Conservation (phyloP, 1,139 yeast species). For the Kodamaea fungicola region DNA sequence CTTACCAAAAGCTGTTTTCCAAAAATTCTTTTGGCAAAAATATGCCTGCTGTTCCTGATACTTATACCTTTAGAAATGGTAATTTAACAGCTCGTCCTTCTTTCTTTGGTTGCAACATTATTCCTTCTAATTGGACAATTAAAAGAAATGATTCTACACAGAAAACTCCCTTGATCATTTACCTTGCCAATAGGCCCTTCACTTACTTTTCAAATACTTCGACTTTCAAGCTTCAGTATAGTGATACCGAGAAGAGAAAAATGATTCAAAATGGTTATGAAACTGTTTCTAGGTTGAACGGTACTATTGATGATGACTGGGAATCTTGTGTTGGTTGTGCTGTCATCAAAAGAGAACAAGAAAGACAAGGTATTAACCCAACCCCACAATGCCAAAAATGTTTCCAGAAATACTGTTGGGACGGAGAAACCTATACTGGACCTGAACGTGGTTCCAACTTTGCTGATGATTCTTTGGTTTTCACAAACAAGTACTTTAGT, state of each 20-base stretch:
- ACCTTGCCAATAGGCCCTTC: constrained; percentile 22
- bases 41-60: constrained; percentile 20
- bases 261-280: constrained; percentile 81
- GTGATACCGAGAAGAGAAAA: constrained; percentile 50
- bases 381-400: constrained; percentile 72
- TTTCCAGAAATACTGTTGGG: constrained; percentile 79
- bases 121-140: neutral
- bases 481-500: neutral
- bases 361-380: constrained; percentile 59
- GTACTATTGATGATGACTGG: constrained; percentile 72
- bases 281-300: constrained; percentile 65
- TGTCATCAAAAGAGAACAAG: constrained; percentile 75
- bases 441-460: constrained; percentile 15
- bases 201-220: constrained; percentile 17
- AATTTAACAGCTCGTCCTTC: constrained; percentile 20
- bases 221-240: constrained; percentile 17
- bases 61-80: constrained; percentile 13
- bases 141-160: constrained; percentile 14
- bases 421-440: constrained; percentile 38
- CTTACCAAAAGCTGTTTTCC: constrained; percentile 18
- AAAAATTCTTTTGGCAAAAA: constrained; percentile 26
- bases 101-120: constrained; percentile 21
- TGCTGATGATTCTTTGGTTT: constrained; percentile 10
- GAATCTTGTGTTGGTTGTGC: constrained; percentile 86
- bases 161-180: constrained; percentile 18